phyloP scores from a whole-genome alignment of 2,329 filamentous ascomycete species.

The Pezicula radicicola region DNA sequence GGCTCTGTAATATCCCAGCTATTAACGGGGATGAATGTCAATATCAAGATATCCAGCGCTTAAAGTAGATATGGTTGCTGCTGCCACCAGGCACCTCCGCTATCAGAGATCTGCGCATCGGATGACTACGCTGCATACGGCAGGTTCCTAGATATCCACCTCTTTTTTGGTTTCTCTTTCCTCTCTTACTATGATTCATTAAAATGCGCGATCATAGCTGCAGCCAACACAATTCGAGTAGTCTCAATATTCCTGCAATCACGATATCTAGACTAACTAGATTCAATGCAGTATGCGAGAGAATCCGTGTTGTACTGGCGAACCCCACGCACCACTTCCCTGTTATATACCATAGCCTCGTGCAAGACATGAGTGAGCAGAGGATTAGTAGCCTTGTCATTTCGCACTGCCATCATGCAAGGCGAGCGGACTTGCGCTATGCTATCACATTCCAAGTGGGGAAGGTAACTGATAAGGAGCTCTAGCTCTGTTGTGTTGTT shows the following conservation, averaged over 20 bases:
- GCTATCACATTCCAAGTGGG: background rate
- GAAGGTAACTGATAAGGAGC: conserved; percentile 1
- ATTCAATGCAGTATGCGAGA: background rate
- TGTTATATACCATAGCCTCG: background rate
- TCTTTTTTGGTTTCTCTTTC: background rate
- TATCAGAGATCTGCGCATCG: background rate
- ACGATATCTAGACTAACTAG: background rate
- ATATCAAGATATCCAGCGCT: no score
- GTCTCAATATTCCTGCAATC: background rate
- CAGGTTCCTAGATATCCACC: background rate
- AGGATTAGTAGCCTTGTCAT: background rate
- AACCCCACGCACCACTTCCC: background rate
- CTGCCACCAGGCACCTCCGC: background rate
- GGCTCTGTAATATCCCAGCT: no score
- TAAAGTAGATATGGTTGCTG: no score
- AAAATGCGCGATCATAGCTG: background rate
- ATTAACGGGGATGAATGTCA: no score
- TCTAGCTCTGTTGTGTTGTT: background rate
- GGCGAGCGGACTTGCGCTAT: background rate
- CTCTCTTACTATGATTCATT: background rate
- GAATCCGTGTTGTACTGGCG: background rate
- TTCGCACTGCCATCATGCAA: background rate
- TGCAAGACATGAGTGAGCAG: background rate
- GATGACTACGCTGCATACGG: background rate
- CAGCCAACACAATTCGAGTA: background rate